Percentiles rank a stretch among this genome's conserved stretches.
Evolutionary conservation across 1,139 yeast genomes (phyloP).

Genomic region (Saccharomyces hybrid): DNA sequence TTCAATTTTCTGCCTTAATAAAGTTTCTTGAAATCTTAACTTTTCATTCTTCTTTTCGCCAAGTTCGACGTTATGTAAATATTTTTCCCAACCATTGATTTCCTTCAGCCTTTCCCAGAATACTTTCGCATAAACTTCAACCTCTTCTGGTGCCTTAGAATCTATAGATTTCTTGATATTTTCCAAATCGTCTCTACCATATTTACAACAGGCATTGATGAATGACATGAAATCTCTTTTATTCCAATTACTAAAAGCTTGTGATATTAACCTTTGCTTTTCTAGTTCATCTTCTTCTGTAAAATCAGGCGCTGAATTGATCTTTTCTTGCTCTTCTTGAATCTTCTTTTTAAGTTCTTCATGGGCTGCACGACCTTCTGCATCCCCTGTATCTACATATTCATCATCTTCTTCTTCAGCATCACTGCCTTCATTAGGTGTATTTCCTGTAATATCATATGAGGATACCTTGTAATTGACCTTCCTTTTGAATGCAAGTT

Average conservation of each 20-base stretch:
- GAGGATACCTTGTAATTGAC: conserved; percentile 62
- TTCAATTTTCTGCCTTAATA: conserved; percentile 58
- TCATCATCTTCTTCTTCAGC: conserved; percentile 32
- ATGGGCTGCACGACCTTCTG: conserved; percentile 29
- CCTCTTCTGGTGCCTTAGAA: conserved; percentile 63
- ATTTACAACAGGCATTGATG: conserved; percentile 71
- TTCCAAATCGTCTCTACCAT: conserved; percentile 59
- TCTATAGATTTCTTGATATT: conserved; percentile 60
- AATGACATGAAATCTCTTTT: conserved; percentile 84
- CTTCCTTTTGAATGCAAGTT: conserved; percentile 63
- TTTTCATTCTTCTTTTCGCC: conserved; percentile 77
- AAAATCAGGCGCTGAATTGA: conserved; percentile 63
- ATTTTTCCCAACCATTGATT: conserved; percentile 81
- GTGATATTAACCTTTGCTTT: conserved; percentile 52
- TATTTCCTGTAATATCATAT: conserved; percentile 37
- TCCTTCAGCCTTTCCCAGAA: conserved; percentile 71
- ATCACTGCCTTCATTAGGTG: conserved; percentile 28
- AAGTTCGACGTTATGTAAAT: conserved; percentile 74
- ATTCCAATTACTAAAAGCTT: conserved; percentile 77
- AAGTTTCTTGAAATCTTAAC: conserved; percentile 54
- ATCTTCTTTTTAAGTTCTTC: conserved; percentile 34
- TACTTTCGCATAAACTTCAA: conserved; percentile 54
- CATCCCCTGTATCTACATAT: conserved; percentile 17
- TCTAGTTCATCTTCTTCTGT: conserved; percentile 65
- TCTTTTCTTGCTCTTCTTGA: conserved; percentile 51